Evolutionary conservation across 495 filamentous ascomycete genomes (phyloP).

Genomic region (Annulohypoxylon maeteangense): DNA sequence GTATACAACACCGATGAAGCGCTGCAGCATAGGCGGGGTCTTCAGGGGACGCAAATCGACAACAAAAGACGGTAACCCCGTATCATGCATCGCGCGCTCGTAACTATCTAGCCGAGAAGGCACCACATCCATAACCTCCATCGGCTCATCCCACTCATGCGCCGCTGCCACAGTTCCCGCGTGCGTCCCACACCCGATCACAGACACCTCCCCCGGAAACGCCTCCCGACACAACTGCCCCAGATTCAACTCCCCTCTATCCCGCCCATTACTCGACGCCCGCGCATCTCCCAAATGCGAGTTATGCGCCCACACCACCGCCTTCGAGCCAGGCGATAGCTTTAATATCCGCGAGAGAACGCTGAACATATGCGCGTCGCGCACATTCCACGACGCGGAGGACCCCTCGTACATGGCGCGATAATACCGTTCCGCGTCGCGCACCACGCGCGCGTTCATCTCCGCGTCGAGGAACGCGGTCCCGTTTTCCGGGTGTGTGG

Average conservation of each 20-base stretch:
- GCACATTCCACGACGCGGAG: conserved; percentile 65
- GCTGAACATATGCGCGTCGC: conserved; percentile 65
- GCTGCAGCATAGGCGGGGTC: conserved; percentile 53
- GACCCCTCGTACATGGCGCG: conserved; percentile 59
- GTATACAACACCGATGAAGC: conserved; percentile 68
- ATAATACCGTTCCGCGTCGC: conserved; percentile 64
- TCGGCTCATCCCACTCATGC: conserved; percentile 58
- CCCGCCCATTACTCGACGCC: conserved; percentile 59
- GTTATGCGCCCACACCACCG: conserved; percentile 67
- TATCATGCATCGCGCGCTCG: conserved; percentile 49
- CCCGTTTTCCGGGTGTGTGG: conserved; percentile 48
- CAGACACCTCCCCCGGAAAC: conserved; percentile 57
- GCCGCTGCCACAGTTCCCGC: conserved; percentile 65
- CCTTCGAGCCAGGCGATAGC: conserved; percentile 53
- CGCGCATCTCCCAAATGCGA: conserved; percentile 65
- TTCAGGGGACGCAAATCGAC: conserved; percentile 51
- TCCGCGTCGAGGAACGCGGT: conserved; percentile 61
- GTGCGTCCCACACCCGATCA: conserved; percentile 65
- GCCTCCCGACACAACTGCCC: conserved; percentile 64
- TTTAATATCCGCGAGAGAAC: conserved; percentile 58
- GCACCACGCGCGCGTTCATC: conserved; percentile 63
- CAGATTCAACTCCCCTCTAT: conserved; percentile 62
- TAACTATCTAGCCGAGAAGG: conserved; percentile 50
- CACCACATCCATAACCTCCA: conserved; percentile 36
- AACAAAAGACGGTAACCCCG: conserved; percentile 44